Conservation (phyloP, 208 protist genomes). For the Entamoeba dispar region DNA sequence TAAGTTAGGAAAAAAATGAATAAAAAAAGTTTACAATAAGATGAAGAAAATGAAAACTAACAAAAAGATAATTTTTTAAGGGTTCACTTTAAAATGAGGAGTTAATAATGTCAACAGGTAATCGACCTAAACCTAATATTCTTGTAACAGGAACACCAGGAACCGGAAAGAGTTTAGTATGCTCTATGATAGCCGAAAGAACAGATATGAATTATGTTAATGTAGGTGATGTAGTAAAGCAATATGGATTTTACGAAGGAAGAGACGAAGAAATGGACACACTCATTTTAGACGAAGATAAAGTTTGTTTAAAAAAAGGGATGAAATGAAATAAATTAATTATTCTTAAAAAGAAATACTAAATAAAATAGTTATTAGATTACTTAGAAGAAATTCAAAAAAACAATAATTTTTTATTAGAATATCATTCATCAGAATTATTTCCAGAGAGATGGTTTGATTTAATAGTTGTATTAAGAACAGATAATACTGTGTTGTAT, state of each 20-base stretch:
- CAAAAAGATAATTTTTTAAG: too few relatives aligned
- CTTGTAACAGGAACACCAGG: conserved; percentile 16
- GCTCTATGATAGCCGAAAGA: background rate
- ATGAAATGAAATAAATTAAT: background rate
- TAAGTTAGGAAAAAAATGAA: too few relatives aligned
- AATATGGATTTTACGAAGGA: background rate
- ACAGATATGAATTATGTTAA: conserved; percentile 12
- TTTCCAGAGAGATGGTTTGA: conserved; percentile 18
- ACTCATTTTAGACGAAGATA: background rate
- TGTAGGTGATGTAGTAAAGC: conserved; percentile 1
- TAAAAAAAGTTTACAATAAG: too few relatives aligned
- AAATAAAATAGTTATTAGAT: background rate
- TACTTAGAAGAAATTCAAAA: background rate
- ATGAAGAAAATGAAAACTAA: too few relatives aligned
- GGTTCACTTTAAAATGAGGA: too few relatives aligned
- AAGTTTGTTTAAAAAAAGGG: background rate
- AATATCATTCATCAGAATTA: conserved; percentile 12
- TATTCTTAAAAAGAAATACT: too few relatives aligned
- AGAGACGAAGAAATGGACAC: background rate
- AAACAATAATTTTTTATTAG: conserved; percentile 3
- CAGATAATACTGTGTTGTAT: conserved; percentile 16
- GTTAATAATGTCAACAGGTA: background rate
- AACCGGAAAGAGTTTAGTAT: conserved; percentile 13
- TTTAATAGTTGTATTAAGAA: conserved; percentile 16
- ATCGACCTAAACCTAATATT: conserved; percentile 14